These are phyloP conservation scores for Boechera retrofracta DNA, from an alignment of 345 rosid genomes.

Conservation along the genomic window DNA sequence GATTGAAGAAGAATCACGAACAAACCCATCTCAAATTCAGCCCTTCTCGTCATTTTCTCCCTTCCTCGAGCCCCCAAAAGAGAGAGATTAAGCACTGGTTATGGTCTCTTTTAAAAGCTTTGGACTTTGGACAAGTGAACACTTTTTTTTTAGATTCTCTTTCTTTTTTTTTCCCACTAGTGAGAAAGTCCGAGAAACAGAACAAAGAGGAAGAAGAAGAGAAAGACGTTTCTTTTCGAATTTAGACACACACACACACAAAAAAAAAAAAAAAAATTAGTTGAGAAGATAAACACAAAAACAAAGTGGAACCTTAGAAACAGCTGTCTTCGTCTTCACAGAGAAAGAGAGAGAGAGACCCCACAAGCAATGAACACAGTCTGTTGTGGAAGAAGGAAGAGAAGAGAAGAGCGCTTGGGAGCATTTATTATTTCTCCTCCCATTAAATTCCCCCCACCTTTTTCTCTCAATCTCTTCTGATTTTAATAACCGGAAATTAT, in stretches of 20 bases:
- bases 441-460: constrained; percentile 44
- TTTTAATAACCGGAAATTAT: constrained; percentile 1
- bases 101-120: constrained; percentile 33
- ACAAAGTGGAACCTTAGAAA: constrained; percentile 35
- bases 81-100: not conserved
- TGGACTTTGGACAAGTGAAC: constrained; percentile 24
- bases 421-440: constrained; percentile 45
- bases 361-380: constrained; percentile 49
- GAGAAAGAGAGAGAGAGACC: constrained; percentile 41
- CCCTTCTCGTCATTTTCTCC: constrained; percentile 33
- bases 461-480: constrained; percentile 16
- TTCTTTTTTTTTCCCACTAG: constrained; percentile 39
- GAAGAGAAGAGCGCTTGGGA: constrained; percentile 40
- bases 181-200: constrained; percentile 18
- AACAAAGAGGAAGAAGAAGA: constrained; percentile 17
- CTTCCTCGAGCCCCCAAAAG: constrained; percentile 15
- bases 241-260: not conserved
- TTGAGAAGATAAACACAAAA: constrained; percentile 33
- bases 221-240: constrained; percentile 7
- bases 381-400: constrained; percentile 44
- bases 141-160: constrained; percentile 9
- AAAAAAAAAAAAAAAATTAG: not conserved
- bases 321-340: constrained; percentile 48
- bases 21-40: constrained; percentile 41
- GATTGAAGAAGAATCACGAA: constrained; percentile 41